These are phyloP conservation scores for Noccaea caerulescens DNA, from an alignment of 345 rosid species.

Conservation along the genomic window DNA sequence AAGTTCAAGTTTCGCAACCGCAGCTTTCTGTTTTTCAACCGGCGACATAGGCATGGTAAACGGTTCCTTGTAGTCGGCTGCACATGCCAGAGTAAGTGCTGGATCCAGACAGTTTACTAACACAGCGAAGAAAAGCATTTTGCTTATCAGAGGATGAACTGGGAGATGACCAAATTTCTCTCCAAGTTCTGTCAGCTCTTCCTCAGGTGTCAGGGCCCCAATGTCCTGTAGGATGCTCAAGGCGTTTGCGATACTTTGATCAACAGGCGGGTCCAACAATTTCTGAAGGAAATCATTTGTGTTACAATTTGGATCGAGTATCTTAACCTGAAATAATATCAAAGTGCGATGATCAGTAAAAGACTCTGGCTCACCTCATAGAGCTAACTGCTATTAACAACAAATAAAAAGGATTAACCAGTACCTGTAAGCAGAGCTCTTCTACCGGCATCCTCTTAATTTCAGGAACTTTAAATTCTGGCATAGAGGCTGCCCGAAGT, in stretches of 20 bases:
- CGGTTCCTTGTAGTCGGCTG: constrained; percentile 86
- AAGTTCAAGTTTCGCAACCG: constrained; percentile 73
- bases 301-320: constrained; percentile 74
- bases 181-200: constrained; percentile 86
- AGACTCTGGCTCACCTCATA: background rate
- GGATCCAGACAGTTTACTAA: constrained; percentile 95
- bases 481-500: constrained; percentile 77
- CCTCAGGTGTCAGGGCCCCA: constrained; percentile 82
- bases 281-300: constrained; percentile 72
- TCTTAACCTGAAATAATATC: constrained; percentile 64
- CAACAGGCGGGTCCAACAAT: constrained; percentile 87
- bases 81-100: constrained; percentile 94
- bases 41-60: constrained; percentile 82
- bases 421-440: constrained; percentile 94
- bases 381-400: constrained; percentile 6
- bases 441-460: constrained; percentile 91
- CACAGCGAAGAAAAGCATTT: constrained; percentile 90
- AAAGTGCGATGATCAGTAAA: constrained; percentile 30
- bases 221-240: constrained; percentile 73
- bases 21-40: constrained; percentile 72
- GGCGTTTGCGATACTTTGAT: constrained; percentile 73
- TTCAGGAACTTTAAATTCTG: constrained; percentile 87
- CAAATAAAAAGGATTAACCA: constrained; percentile 4
- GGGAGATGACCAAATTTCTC: constrained; percentile 84
- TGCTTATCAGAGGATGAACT: constrained; percentile 89